phyloP scores from a whole-genome alignment of 2,329 filamentous ascomycete genomes.

The Calonectria henricotiae region DNA sequence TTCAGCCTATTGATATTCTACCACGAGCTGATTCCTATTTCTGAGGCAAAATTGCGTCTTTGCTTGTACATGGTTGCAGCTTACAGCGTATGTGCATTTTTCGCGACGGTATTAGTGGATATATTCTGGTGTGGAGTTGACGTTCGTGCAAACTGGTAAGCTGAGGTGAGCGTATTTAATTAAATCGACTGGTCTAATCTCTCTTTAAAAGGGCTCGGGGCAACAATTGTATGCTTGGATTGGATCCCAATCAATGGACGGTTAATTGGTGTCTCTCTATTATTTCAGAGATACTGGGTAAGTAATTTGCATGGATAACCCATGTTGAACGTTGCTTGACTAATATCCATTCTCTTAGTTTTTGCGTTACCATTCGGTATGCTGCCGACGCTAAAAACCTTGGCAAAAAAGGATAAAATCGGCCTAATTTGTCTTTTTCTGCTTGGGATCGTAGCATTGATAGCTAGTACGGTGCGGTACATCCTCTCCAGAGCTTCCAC shows the following conservation, averaged over 20 bases:
- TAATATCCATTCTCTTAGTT: not conserved
- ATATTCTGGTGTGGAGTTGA: not conserved
- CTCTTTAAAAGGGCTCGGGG: not conserved
- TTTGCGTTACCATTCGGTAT: constrained; percentile 9
- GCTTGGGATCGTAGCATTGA: not conserved
- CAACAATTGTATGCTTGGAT: not conserved
- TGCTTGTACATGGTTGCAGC: not conserved
- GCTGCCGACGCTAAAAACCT: not conserved
- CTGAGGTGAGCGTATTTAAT: too few relatives aligned
- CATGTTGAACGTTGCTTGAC: not conserved
- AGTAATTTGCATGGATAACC: not conserved
- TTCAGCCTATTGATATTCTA: constrained; percentile 6
- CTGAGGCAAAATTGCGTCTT: not conserved
- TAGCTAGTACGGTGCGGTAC: not conserved
- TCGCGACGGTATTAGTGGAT: not conserved
- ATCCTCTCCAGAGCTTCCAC: not conserved
- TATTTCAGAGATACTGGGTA: constrained; percentile 3
- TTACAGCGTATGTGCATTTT: constrained; percentile 4
- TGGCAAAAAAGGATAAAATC: not conserved
- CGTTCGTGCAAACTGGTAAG: not conserved
- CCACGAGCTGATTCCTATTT: not conserved
- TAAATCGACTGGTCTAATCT: not conserved
- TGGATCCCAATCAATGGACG: not conserved
- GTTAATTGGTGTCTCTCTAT: constrained; percentile 1
- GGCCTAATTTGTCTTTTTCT: constrained; percentile 2